Conservation (phyloP, 495 filamentous ascomycete species). For the Neurospora sp. region DNA sequence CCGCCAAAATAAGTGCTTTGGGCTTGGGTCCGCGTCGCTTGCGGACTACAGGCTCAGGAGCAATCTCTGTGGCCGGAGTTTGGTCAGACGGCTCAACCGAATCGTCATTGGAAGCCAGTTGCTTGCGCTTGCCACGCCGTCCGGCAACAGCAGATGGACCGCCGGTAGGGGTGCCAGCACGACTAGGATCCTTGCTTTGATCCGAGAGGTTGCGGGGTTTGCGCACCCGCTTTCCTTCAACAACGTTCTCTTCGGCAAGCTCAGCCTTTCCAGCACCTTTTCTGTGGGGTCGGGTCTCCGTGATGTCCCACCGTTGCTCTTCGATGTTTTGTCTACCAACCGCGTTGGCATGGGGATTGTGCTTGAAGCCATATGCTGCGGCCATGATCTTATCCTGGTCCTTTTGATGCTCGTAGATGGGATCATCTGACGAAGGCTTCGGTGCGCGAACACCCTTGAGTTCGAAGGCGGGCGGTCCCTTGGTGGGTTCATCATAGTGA, state of each 20-base stretch:
- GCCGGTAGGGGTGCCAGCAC: slow-evolving; percentile 27
- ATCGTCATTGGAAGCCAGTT: slow-evolving; percentile 9
- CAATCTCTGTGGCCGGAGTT: background rate
- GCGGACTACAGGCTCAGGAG: background rate
- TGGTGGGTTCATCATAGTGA: slow-evolving; percentile 21
- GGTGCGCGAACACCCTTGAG: slow-evolving; percentile 30
- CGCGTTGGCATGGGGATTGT: slow-evolving; percentile 27
- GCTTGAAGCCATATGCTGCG: slow-evolving; percentile 35
- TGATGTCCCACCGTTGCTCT: slow-evolving; percentile 34
- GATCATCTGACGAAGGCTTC: slow-evolving; percentile 24
- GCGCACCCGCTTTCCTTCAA: slow-evolving; percentile 33
- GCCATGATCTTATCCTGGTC: slow-evolving; percentile 37
- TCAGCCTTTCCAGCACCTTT: slow-evolving; percentile 39
- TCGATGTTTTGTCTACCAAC: slow-evolving; percentile 36
- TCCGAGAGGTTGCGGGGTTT: slow-evolving; percentile 33
- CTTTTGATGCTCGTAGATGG: slow-evolving; percentile 20
- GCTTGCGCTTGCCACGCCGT: slow-evolving; percentile 25
- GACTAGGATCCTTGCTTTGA: slow-evolving; percentile 31
- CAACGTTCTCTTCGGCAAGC: slow-evolving; percentile 29
- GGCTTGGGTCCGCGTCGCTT: slow-evolving; percentile 8
- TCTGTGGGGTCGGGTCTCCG: slow-evolving; percentile 37
- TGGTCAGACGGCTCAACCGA: background rate
- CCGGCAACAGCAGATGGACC: slow-evolving; percentile 4
- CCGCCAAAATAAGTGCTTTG: background rate
- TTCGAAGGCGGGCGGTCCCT: slow-evolving; percentile 26